A percentile compares a stretch with the other conserved stretches of the same genome.
These are phyloP conservation scores for Pleodorina starrii DNA, from an alignment of 139 green algal species.

Conservation along the genomic window DNA sequence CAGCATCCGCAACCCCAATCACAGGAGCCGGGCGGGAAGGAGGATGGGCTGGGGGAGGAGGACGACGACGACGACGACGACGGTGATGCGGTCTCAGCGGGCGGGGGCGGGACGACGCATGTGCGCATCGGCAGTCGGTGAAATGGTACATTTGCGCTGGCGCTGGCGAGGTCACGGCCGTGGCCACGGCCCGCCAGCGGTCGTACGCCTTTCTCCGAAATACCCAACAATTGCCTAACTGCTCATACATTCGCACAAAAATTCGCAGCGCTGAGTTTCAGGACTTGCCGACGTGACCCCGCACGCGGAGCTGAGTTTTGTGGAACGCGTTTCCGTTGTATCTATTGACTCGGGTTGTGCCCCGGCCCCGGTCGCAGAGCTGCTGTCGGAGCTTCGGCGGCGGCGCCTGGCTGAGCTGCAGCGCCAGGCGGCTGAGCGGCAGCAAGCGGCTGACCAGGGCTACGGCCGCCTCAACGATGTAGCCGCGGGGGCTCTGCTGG, in stretches of 20 bases:
- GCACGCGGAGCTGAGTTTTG: too few relatives aligned
- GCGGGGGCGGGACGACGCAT: not conserved
- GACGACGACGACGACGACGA: not conserved
- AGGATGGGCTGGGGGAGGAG: not conserved
- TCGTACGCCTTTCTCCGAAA: too few relatives aligned
- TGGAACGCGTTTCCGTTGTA: too few relatives aligned
- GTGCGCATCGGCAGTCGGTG: too few relatives aligned
- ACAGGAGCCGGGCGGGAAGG: not conserved
- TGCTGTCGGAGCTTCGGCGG: constrained; percentile 24
- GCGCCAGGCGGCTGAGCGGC: constrained; percentile 23
- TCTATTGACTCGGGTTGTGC: too few relatives aligned
- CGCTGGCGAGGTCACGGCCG: too few relatives aligned
- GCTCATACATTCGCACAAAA: too few relatives aligned
- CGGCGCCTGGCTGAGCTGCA: constrained; percentile 39
- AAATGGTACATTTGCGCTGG: too few relatives aligned
- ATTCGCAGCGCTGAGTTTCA: too few relatives aligned
- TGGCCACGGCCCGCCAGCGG: too few relatives aligned
- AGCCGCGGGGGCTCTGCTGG: constrained; percentile 4
- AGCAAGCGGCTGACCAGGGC: not conserved
- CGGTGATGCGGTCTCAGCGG: not conserved
- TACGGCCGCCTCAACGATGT: constrained; percentile 32
- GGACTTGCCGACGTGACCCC: too few relatives aligned
- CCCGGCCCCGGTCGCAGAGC: not conserved
- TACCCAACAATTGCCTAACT: too few relatives aligned
- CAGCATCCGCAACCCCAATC: not conserved